Evolutionary conservation across 1,284 basidiomycete genomes (phyloP), one percentile per base, ranked within the genome.

Genomic region (Inonotus hispidus): DNA sequence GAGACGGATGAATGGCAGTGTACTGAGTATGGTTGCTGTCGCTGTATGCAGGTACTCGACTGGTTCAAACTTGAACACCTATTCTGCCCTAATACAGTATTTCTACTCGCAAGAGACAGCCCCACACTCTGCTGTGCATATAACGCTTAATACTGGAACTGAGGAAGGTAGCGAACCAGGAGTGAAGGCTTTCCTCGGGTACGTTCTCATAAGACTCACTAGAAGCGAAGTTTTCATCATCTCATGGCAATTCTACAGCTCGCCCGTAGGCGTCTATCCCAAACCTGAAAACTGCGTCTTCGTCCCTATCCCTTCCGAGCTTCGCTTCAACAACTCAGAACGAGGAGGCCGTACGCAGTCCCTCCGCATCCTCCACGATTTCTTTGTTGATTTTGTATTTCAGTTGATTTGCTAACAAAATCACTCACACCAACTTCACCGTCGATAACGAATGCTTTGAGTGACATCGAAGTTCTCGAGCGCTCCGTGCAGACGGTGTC

Each of bases 21-120:
- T 21, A 14, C 3, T 23, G 39, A 13, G n/a, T 61, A 27, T 21
- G 5, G 19, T 64, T 69, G 62, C 10, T 64, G 66, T 32, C 3
- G 19, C 37, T 46, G 29, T 53, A 8, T 60, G 11, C 68, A 93
- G 92, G 91, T 95, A 95, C 76, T 93, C 93, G 19, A 95, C 93
- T 21, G 89, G 90, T 65, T 90, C 90, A 2, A 87, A 90, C 65
- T 83, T 99, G 63, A 96, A 97, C 79, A 93, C 92, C 14, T 96
- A 96, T 79, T 96, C 95, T 49, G 95, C 97, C 21, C 82, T 99
- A 66, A 97, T 99, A 71, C 97, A 99, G 82, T 95, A 98, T 76
- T 98, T 98, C 77, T 99, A 97, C 76, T 87, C 92, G 43, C 86
- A 91, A 80, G 94, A 99, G 76, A 95, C 93, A 2, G 79, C 85